Conservation (phyloP, 2,329 filamentous ascomycete genomes). For the Elsinoe fawcettii region DNA sequence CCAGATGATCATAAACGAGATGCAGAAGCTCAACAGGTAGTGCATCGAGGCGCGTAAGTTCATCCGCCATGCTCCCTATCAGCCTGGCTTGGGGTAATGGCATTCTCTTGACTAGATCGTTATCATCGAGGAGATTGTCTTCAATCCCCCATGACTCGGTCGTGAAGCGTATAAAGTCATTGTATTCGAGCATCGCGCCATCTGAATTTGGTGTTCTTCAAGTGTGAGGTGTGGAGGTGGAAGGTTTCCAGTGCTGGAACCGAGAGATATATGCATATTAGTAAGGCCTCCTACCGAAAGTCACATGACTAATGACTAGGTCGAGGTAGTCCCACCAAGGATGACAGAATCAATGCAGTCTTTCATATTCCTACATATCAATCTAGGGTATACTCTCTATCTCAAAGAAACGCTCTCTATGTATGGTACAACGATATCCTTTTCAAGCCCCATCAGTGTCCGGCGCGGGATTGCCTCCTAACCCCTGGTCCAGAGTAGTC, state of each 20-base stretch:
- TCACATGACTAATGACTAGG: too few relatives aligned
- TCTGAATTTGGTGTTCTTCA: too few relatives aligned
- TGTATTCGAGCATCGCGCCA: not conserved
- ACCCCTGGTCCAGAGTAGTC: slow-evolving; percentile 16
- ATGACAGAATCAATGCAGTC: too few relatives aligned
- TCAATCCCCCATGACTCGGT: not conserved
- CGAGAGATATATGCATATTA: too few relatives aligned
- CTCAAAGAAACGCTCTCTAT: not conserved
- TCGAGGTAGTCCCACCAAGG: too few relatives aligned
- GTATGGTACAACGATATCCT: not conserved
- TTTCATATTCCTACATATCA: too few relatives aligned
- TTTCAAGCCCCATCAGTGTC: not conserved
- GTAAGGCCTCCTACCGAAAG: too few relatives aligned
- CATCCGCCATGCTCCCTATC: not conserved
- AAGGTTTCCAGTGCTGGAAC: too few relatives aligned
- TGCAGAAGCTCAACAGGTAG: not conserved
- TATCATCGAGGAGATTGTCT: not conserved
- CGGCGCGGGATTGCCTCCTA: not conserved
- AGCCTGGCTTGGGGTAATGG: not conserved
- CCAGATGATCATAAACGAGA: not conserved
- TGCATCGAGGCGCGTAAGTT: not conserved
- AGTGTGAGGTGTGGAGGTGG: too few relatives aligned
- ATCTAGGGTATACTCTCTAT: not conserved
- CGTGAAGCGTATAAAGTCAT: not conserved
- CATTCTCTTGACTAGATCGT: not conserved